A percentile compares a stretch with the other conserved stretches of the same genome.
These are phyloP conservation scores for Penicillium bialowiezense DNA, from an alignment of 495 filamentous ascomycete species.

Conservation along the genomic window DNA sequence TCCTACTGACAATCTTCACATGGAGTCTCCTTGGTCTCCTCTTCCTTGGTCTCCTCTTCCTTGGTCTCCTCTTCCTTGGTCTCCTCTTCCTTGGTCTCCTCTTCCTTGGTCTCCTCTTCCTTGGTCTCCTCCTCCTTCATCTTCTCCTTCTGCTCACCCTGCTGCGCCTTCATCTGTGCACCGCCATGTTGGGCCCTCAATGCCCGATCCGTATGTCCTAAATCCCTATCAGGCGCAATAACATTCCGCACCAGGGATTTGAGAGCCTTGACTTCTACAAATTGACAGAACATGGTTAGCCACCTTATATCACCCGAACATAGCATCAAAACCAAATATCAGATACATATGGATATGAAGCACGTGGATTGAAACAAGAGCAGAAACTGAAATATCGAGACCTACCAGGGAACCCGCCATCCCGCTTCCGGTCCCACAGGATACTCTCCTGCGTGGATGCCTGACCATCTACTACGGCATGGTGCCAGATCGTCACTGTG, in stretches of 20 bases:
- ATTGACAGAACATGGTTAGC: conserved; percentile 1
- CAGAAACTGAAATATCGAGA: no score
- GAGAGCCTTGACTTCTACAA: conserved; percentile 76
- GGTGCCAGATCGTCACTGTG: conserved; percentile 59
- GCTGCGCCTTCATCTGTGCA: conserved; percentile 20
- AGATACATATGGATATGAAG: no score
- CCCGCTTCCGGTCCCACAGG: conserved; percentile 85
- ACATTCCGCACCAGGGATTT: conserved; percentile 85
- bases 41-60: conserved; percentile 6
- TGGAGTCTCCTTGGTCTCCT: conserved; percentile 14
- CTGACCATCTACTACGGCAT: not conserved
- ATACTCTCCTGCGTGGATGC: conserved; percentile 38
- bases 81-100: conserved; percentile 8
- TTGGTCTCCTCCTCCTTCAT: not conserved
- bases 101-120: conserved; percentile 10
- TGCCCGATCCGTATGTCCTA: conserved; percentile 78
- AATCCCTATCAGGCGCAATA: conserved; percentile 68
- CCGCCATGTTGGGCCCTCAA: conserved; percentile 26
- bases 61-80: not conserved
- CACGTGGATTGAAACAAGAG: no score
- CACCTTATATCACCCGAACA: no score
- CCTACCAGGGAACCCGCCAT: conserved; percentile 88
- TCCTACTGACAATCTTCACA: conserved; percentile 52
- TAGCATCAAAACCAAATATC: no score
- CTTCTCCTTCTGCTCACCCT: conserved; percentile 14